Conservation (phyloP, 306 rosid species). For the Quercus suber region DNA sequence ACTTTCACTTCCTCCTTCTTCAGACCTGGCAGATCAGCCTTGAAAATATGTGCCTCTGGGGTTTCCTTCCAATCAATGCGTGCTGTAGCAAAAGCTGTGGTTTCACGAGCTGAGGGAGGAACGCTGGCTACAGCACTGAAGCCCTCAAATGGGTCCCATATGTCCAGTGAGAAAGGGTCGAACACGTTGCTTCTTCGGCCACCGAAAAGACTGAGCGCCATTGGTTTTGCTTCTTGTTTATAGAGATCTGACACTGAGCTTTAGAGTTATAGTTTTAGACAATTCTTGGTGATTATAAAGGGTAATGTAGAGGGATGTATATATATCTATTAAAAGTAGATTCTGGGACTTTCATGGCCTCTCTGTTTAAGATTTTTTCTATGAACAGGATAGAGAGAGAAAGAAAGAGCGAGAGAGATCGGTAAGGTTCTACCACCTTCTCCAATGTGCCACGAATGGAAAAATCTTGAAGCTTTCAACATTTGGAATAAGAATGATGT, state of each 20-base stretch:
- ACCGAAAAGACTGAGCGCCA: slow-evolving; percentile 27
- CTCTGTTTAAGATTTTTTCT: not conserved
- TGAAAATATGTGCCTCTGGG: slow-evolving; percentile 34
- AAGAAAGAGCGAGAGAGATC: not conserved
- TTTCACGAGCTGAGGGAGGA: slow-evolving; percentile 18
- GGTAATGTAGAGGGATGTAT: not conserved
- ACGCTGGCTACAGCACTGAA: not conserved
- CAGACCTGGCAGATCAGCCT: slow-evolving; percentile 38
- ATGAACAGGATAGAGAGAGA: not conserved
- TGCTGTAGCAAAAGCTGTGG: slow-evolving; percentile 32
- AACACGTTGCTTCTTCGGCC: slow-evolving; percentile 24
- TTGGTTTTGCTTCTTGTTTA: too few relatives aligned
- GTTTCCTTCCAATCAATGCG: slow-evolving; percentile 44
- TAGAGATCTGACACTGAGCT: not conserved
- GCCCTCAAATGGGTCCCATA: slow-evolving; percentile 33
- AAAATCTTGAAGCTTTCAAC: too few relatives aligned
- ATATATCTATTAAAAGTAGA: not conserved
- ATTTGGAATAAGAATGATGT: too few relatives aligned
- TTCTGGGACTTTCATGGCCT: not conserved
- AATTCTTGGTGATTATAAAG: too few relatives aligned
- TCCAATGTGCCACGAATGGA: not conserved
- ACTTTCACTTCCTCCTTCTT: slow-evolving; percentile 34
- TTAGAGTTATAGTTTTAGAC: too few relatives aligned
- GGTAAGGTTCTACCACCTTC: not conserved
- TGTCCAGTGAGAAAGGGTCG: slow-evolving; percentile 28